These are phyloP conservation scores for Phialemonium atrogriseum DNA, from an alignment of 2,329 filamentous ascomycete species.

Conservation along the genomic window DNA sequence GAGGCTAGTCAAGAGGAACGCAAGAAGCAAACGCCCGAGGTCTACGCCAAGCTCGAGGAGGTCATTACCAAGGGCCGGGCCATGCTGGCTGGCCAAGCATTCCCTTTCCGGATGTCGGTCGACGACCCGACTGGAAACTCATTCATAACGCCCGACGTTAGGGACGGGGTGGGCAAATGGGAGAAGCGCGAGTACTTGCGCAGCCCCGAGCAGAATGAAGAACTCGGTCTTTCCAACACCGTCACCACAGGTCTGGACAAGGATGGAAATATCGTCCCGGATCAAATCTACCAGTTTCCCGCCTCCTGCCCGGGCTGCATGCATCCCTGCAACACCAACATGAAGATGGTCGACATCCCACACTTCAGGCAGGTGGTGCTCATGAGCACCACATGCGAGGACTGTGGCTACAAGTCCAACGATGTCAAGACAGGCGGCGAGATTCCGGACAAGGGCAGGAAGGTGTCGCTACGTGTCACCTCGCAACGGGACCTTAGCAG, in stretches of 20 bases:
- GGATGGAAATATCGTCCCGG: constrained; percentile 78
- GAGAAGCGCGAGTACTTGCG: constrained; percentile 76
- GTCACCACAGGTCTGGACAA: constrained; percentile 40
- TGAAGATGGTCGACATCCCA: constrained; percentile 98
- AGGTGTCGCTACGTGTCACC: constrained; percentile 69
- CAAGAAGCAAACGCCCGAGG: constrained; percentile 68
- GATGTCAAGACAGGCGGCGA: constrained; percentile 97
- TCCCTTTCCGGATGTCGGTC: constrained; percentile 81
- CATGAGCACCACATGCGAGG: constrained; percentile 87
- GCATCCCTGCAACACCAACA: constrained; percentile 79
- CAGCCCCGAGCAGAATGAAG: constrained; percentile 77
- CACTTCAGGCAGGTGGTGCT: constrained; percentile 96
- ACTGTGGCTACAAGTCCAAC: constrained; percentile 90
- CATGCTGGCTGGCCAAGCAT: constrained; percentile 69
- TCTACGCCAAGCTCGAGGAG: constrained; percentile 68
- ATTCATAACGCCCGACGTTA: constrained; percentile 84
- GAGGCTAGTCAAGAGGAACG: constrained; percentile 74
- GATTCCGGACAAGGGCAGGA: constrained; percentile 77
- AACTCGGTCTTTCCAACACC: constrained; percentile 66
- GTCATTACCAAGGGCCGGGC: constrained; percentile 66
- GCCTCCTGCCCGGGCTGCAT: constrained; percentile 87
- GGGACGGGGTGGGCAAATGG: constrained; percentile 79
- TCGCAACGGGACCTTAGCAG: constrained; percentile 67
- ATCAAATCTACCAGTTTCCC: constrained; percentile 89
- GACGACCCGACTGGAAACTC: constrained; percentile 95